Base-by-base conservation (phyloP, 257 asterid genomes). In the Plantago ovata region DNA sequence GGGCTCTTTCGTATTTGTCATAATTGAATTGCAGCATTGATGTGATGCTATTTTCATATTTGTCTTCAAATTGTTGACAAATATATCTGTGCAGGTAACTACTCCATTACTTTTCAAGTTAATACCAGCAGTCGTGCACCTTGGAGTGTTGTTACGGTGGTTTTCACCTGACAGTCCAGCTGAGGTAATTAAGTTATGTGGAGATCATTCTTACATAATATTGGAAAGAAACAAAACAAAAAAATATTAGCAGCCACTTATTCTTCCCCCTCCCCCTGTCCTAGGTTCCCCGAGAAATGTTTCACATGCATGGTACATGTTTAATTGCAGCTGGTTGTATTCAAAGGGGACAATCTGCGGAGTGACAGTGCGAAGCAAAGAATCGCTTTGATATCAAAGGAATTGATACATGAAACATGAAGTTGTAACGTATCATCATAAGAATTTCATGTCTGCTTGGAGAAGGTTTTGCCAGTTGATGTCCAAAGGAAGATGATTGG, bases 21-120 rank as follows among this genome's bases (percentile, higher is more conserved):
- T 28, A 3, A 28, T 3, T 28, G 20, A 18, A 18, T 38, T 14
- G 14, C 12, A n/a, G 10, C 42, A n/a, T 53, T 18, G 38, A 23
- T 10, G 4, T 13, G 56, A 56, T 6, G 9, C 57, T 12, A 44
- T 16, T 48, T 38, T 15, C 28, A 45, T 23, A 54, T 39, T 0
- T 11, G 20, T 55, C 38, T 42, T 44, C 10, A 45, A 23, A 20
- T 61, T n/a, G 28, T 56, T 47, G 50, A 16, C 61, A 13, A 36
- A 9, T 43, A 28, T 0, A 4, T 21, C 33, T 57, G 45, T 78
- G 56, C 83, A 92, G 98, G 97, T 92, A 58, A 92, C 97, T 10
- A 92, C 98, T 28, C 97, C 97, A 49, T 70, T 92, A 78, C 91
- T 92, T 66, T 88, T 92, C 89, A 88, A 92, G 82, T 75, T 92